phyloP scores from a whole-genome alignment of 345 rosid genomes.

The Pelargonium nanum region DNA sequence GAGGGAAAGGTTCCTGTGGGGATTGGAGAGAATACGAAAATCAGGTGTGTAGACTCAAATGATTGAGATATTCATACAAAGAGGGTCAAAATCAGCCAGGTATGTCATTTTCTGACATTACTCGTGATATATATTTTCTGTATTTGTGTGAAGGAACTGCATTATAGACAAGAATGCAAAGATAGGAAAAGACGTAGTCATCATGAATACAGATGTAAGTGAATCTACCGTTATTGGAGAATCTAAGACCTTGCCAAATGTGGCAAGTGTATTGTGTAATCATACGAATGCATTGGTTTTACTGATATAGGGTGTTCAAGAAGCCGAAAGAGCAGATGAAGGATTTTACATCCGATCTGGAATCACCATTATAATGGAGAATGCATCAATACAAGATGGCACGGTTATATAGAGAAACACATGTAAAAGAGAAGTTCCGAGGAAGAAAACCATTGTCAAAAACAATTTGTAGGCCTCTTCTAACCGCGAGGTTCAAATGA shows the following conservation, averaged over 20 bases:
- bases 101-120: conserved; percentile 6
- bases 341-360: conserved; percentile 85
- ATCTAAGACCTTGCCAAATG: background rate
- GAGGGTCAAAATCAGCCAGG: too few species aligned
- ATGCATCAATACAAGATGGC: conserved; percentile 78
- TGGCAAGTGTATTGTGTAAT: background rate
- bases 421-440: conserved; percentile 4
- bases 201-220: conserved; percentile 67
- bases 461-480: background rate
- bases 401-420: conserved; percentile 41
- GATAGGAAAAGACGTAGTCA: conserved; percentile 77
- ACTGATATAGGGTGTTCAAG: conserved; percentile 59
- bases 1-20: conserved; percentile 86
- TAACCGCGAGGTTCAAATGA: background rate
- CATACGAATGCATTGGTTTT: conserved; percentile 2
- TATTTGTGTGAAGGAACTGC: conserved; percentile 46
- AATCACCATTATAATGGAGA: conserved; percentile 58
- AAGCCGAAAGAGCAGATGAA: conserved; percentile 66
- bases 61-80: too few species aligned
- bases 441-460: too few species aligned
- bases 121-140: background rate
- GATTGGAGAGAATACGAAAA: conserved; percentile 70
- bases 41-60: too few species aligned
- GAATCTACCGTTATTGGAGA: background rate
- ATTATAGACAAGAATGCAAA: conserved; percentile 89